A percentile compares a stretch with the other conserved stretches of the same genome.
These are phyloP conservation scores for Sistotremastrum niveocremeum DNA, from an alignment of 768 basidiomycete genomes.

Conservation along the genomic window DNA sequence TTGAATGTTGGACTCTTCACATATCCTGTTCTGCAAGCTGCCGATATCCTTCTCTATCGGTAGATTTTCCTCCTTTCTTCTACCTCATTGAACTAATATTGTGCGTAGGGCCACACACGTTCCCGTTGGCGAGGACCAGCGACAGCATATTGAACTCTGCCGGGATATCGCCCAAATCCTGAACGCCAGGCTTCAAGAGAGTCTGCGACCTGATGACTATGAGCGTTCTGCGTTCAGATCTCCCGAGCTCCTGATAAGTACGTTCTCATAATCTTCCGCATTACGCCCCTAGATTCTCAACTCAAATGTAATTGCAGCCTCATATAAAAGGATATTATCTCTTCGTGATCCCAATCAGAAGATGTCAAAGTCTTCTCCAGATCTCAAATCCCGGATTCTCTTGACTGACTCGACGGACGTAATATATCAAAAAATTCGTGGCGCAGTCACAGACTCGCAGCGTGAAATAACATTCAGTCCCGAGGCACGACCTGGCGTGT, in stretches of 20 bases:
- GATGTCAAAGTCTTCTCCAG: conserved; percentile 91
- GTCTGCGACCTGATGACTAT: conserved; percentile 1
- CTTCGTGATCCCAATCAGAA: conserved; percentile 75
- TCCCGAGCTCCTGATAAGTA: no score
- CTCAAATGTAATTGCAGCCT: conserved; percentile 31
- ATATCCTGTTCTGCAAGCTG: conserved; percentile 88
- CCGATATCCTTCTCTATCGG: conserved; percentile 83
- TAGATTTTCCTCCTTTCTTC: conserved; percentile 18
- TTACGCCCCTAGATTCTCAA: neutral
- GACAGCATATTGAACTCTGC: conserved; percentile 83
- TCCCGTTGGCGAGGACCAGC: conserved; percentile 93
- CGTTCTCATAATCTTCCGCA: no score
- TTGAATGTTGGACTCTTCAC: conserved; percentile 81
- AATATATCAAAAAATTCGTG: conserved; percentile 59
- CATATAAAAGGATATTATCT: conserved; percentile 71
- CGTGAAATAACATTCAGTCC: conserved; percentile 73
- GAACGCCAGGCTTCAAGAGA: conserved; percentile 49
- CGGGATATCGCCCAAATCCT: conserved; percentile 76
- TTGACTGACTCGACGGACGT: conserved; percentile 57
- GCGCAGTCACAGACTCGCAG: conserved; percentile 77
- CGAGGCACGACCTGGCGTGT: conserved; percentile 59
- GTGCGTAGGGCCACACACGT: conserved; percentile 69
- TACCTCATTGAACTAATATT: neutral
- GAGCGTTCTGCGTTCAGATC: no score
- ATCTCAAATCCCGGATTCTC: conserved; percentile 68